A percentile compares a stretch with the other conserved stretches of the same genome.
These are phyloP conservation scores for Cryptosporidium xiaoi DNA, from an alignment of 169 alveolate species.

Conservation along the genomic window DNA sequence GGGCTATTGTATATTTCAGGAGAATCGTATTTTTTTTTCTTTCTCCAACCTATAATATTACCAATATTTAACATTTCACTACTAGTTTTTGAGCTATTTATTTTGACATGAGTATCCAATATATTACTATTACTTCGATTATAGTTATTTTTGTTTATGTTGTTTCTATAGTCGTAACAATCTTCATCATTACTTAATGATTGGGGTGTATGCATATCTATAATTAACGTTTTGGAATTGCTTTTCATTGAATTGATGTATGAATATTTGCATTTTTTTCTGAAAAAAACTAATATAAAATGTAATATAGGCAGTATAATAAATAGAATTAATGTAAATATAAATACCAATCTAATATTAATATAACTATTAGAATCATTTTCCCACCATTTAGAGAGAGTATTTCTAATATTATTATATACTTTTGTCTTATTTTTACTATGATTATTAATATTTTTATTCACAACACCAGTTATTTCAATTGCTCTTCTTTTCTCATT, in stretches of 20 bases:
- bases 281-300: not conserved
- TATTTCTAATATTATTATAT: not conserved
- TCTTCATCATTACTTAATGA: not conserved
- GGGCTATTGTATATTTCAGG: not conserved
- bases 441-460: not conserved
- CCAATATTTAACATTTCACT: not conserved
- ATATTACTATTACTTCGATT: not conserved
- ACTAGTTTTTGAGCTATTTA: not conserved
- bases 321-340: conserved; percentile 12
- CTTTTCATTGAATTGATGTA: conserved; percentile 13
- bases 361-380: conserved; percentile 31
- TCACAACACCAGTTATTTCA: no score
- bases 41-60: not conserved
- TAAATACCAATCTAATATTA: conserved; percentile 35
- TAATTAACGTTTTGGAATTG: conserved; percentile 34
- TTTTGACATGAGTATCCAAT: not conserved
- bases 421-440: not conserved
- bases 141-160: not conserved
- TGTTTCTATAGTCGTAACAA: not conserved
- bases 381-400: conserved; percentile 25
- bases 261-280: conserved; percentile 1
- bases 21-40: conserved; percentile 7
- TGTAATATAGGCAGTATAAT: not conserved
- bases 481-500: not conserved
- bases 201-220: conserved; percentile 22